These are phyloP conservation scores for Venturia effusa DNA, from an alignment of 2,329 filamentous ascomycete genomes.

Conservation along the genomic window DNA sequence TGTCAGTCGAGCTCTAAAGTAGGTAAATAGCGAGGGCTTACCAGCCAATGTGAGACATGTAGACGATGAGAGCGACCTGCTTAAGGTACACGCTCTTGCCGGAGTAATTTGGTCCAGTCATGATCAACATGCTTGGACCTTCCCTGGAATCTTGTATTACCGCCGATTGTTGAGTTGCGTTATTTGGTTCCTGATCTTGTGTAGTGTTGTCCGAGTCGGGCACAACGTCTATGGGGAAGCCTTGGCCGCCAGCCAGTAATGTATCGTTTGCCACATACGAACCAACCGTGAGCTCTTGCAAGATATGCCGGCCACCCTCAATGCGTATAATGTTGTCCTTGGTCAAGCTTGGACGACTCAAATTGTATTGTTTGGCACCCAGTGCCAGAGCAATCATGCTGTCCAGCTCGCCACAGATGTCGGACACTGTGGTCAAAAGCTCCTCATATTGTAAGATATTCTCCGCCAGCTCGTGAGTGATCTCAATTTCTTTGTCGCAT, in stretches of 20 bases:
- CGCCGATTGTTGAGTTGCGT: background rate
- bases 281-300: conserved; percentile 75
- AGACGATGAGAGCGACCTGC: conserved; percentile 82
- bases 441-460: conserved; percentile 58
- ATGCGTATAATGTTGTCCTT: conserved; percentile 62
- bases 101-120: conserved; percentile 93
- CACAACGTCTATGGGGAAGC: conserved; percentile 17
- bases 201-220: background rate
- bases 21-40: conserved; percentile 15
- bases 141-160: conserved; percentile 12
- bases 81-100: conserved; percentile 96
- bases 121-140: conserved; percentile 57
- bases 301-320: conserved; percentile 62
- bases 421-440: conserved; percentile 57
- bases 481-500: conserved; percentile 67
- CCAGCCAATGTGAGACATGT: conserved; percentile 77
- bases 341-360: conserved; percentile 60
- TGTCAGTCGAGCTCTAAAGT: conserved; percentile 8
- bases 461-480: conserved; percentile 66
- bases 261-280: conserved; percentile 79
- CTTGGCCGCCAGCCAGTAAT: conserved; percentile 48
- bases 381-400: conserved; percentile 70
- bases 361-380: conserved; percentile 64
- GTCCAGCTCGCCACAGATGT: conserved; percentile 71
- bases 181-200: background rate